Evolutionary conservation across 257 asterid genomes (phyloP).

Genomic region (Echium plantagineum): DNA sequence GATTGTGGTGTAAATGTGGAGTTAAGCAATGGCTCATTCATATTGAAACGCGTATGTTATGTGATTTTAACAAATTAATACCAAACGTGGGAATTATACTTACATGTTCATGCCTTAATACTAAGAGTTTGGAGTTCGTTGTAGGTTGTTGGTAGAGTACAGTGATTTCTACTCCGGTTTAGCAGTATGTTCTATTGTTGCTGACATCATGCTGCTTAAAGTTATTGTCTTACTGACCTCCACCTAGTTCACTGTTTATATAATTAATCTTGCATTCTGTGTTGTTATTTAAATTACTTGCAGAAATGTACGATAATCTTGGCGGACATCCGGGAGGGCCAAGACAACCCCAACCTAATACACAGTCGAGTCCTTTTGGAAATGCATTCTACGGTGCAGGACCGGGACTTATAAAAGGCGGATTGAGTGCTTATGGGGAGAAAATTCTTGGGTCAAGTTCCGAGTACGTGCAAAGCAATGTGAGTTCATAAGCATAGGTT

Average conservation of each 20-base stretch:
- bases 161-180: background rate
- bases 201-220: background rate
- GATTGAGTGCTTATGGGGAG: constrained; percentile 7
- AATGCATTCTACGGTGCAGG: constrained; percentile 7
- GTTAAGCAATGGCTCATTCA: too few relatives aligned
- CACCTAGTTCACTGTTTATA: background rate
- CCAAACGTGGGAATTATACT: background rate
- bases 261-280: background rate
- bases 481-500: background rate
- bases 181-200: background rate
- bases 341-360: constrained; percentile 12
- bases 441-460: constrained; percentile 7
- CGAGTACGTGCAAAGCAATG: constrained; percentile 3
- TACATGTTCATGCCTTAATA: background rate
- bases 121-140: too few relatives aligned
- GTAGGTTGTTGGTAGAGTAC: background rate
- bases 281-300: background rate
- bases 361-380: constrained; percentile 28
- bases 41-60: too few relatives aligned
- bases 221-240: background rate
- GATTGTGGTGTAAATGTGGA: too few relatives aligned
- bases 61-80: background rate
- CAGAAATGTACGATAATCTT: constrained; percentile 27
- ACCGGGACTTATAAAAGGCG: constrained; percentile 4
- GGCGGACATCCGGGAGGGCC: constrained; percentile 19